Evolutionary conservation across 805 yeast species (phyloP).

Genomic region (Priceomyces carsonii): DNA sequence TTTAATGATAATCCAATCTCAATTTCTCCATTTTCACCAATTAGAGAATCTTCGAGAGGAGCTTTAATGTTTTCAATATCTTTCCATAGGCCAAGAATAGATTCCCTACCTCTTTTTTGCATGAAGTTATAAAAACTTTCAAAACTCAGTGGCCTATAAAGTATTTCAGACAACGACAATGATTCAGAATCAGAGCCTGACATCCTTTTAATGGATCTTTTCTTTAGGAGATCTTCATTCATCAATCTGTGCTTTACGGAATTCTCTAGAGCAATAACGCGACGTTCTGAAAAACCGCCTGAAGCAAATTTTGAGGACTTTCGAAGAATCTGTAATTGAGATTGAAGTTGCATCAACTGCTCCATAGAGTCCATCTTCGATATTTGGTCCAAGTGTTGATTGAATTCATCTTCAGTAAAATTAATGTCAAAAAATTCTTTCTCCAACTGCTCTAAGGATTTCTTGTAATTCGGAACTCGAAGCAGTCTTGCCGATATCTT

Average conservation of each 20-base stretch:
- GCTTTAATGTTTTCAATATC: constrained; percentile 67
- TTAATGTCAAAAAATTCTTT: neutral
- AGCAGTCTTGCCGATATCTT: constrained; percentile 1
- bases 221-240: neutral
- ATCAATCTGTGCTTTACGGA: neutral
- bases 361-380: constrained; percentile 23
- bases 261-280: constrained; percentile 10
- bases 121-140: constrained; percentile 23
- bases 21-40: constrained; percentile 27
- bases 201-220: neutral
- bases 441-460: neutral
- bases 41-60: constrained; percentile 59
- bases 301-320: constrained; percentile 49
- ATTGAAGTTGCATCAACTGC: constrained; percentile 50
- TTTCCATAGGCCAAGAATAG: constrained; percentile 61
- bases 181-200: constrained; percentile 5
- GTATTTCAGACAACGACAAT: constrained; percentile 42
- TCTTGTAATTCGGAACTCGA: neutral
- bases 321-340: constrained; percentile 42
- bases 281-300: constrained; percentile 44
- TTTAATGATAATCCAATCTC: constrained; percentile 39
- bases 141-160: constrained; percentile 49
- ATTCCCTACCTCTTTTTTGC: constrained; percentile 11
- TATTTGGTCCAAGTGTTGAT: constrained; percentile 13
- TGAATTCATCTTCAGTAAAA: constrained; percentile 16